Conservation (phyloP, 352 stramenopile species). For the Globisporangium solare region DNA sequence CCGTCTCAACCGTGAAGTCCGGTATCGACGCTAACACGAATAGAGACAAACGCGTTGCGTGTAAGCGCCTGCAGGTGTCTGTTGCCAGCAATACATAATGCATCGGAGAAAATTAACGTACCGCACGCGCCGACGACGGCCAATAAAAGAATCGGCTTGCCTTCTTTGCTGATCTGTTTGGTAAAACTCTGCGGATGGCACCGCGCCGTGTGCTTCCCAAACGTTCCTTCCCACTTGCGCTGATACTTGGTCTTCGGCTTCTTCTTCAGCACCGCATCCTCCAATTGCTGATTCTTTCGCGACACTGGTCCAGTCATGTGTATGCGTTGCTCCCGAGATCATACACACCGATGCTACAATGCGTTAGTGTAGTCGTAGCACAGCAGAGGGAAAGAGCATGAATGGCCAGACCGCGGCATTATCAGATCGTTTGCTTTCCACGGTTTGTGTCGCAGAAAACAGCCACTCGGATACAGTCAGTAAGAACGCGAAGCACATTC, state of each 20-base stretch:
- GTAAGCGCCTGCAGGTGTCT: neutral
- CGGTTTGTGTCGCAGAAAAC: neutral
- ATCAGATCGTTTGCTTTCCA: no score
- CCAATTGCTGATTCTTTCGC: constrained; percentile 31
- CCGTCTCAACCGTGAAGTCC: constrained; percentile 41
- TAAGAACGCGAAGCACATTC: constrained; percentile 22
- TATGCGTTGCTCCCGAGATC: neutral
- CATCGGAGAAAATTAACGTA: constrained; percentile 15
- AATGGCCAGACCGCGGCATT: no score
- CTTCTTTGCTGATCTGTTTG: constrained; percentile 45
- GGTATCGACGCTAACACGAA: constrained; percentile 36
- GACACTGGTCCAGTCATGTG: neutral
- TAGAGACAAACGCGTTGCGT: neutral
- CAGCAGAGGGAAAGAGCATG: no score
- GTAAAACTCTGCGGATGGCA: constrained; percentile 32
- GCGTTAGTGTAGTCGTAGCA: no score
- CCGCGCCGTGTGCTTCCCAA: constrained; percentile 24
- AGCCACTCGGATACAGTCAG: constrained; percentile 3
- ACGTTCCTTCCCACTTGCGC: constrained; percentile 41
- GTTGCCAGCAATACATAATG: neutral
- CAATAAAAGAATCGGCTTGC: constrained; percentile 47
- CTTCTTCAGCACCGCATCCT: constrained; percentile 25
- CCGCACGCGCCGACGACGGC: constrained; percentile 42
- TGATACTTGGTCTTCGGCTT: constrained; percentile 31
- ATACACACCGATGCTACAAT: no score